Base-by-base conservation (phyloP, 352 stramenopile genomes). In the Globisporangium paroecandrum region DNA sequence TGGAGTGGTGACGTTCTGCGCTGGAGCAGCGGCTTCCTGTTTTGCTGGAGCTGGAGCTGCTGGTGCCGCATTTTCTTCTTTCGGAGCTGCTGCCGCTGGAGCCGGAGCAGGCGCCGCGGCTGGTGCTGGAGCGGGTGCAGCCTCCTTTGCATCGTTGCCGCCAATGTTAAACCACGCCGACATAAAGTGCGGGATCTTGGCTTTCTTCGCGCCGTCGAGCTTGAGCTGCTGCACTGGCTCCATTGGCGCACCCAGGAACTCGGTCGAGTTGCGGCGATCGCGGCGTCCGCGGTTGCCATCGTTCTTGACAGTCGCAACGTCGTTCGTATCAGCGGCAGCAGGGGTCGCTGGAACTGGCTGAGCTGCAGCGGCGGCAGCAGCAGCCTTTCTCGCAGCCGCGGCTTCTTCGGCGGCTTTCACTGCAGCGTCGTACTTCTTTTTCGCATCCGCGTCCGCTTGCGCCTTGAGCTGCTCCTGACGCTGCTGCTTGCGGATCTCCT, bases 111-210 rank as follows among this genome's bases (percentile, higher is more conserved):
- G 58, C 27, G 47, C 46, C 9, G 18, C 27, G 12, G 32, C 62
- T 24, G 71, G 68, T 18, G 70, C 70, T 4, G 75, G 67, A 22
- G 70, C 57, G 20, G 69, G 64, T 20, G 65, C 67, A 22, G 22
- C 65, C 25, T 74, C 64, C 55, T 85, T 82, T 2, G 74, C 75
- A 38, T 87, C 77, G 55, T 79, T 69, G 10, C 76, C 76, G 27
- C 73, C 73, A n/a, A 68, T 68, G 62, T 90, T 87, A 57, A 90
- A 90, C 82, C 82, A 90, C 5, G 78, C 79, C 9, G 82, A 90
- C 46, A 89, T 61, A 63, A 91, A 91, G 64, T 85, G 74, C 41
- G 81, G 81, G 59, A 91, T 91, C 70, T 90, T 89, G 62, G 84
- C 84, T 64, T 89, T 90, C 59, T 85, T 85, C 4, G 82, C 84